Evolutionary conservation across 257 asterid species (phyloP).

Genomic region (Marsdenia floribunda): DNA sequence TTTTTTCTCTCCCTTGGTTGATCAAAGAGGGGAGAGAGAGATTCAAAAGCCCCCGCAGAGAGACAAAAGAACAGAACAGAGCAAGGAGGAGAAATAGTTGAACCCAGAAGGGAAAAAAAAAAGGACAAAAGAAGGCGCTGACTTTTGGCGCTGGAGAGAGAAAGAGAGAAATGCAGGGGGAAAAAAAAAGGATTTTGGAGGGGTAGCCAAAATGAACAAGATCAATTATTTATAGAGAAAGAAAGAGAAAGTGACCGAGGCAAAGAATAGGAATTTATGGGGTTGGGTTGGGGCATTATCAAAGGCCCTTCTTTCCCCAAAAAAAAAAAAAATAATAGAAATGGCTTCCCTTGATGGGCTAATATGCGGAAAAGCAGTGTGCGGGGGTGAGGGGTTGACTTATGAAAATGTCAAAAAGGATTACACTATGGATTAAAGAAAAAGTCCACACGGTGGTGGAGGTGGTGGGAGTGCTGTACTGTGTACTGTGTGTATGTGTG

Average conservation of each 20-base stretch:
- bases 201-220: constrained; percentile 12
- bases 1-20: constrained; percentile 1
- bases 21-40: constrained; percentile 19
- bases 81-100: constrained; percentile 4
- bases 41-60: constrained; percentile 6
- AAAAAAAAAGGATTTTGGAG: not conserved
- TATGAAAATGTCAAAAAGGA: constrained; percentile 38
- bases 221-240: constrained; percentile 20
- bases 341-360: not conserved
- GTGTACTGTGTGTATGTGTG: constrained; percentile 1
- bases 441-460: constrained; percentile 56
- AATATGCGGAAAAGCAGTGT: too few relatives aligned
- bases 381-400: constrained; percentile 43
- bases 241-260: constrained; percentile 14
- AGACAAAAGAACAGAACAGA: constrained; percentile 26
- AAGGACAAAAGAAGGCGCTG: constrained; percentile 62
- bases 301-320: constrained; percentile 14
- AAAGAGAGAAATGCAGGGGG: not conserved
- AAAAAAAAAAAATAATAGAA: not conserved
- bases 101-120: not conserved
- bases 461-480: not conserved
- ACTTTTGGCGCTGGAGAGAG: constrained; percentile 32
- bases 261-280: constrained; percentile 3
- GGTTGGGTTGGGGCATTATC: constrained; percentile 24
- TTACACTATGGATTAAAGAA: not conserved